phyloP scores from a whole-genome alignment of 345 rosid species.

The Ailanthus altissimus region DNA sequence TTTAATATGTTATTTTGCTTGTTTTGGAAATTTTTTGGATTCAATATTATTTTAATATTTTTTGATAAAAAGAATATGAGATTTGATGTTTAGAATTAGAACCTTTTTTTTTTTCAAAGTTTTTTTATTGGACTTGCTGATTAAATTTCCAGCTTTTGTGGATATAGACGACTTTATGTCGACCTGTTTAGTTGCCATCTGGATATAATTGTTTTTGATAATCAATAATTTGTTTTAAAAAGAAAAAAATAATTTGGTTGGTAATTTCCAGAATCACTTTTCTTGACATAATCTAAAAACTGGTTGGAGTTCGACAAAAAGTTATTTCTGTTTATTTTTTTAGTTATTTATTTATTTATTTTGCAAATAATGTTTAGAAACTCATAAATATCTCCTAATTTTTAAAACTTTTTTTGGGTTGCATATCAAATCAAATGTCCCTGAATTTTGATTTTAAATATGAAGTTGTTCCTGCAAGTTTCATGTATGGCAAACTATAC shows the following conservation, averaged over 20 bases:
- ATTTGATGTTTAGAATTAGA: not conserved
- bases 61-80: not conserved
- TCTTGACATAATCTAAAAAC: not conserved
- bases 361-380: not conserved
- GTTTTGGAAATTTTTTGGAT: not conserved
- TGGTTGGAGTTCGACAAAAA: not conserved
- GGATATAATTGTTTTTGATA: not conserved
- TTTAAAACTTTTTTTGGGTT: not conserved
- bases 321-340: not conserved
- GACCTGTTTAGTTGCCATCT: not conserved
- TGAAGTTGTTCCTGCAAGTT: not conserved
- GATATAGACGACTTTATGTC: not conserved
- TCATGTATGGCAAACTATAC: too few relatives aligned
- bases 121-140: not conserved
- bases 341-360: not conserved
- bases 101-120: not conserved
- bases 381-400: not conserved
- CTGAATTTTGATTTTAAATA: not conserved
- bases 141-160: not conserved
- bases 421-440: not conserved
- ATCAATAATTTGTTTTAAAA: not conserved
- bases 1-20: not conserved
- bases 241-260: too few relatives aligned
- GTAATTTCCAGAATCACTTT: not conserved
- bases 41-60: not conserved